Base-by-base conservation (phyloP, 2,329 filamentous ascomycete species). In the Cladosporium halotolerans region DNA sequence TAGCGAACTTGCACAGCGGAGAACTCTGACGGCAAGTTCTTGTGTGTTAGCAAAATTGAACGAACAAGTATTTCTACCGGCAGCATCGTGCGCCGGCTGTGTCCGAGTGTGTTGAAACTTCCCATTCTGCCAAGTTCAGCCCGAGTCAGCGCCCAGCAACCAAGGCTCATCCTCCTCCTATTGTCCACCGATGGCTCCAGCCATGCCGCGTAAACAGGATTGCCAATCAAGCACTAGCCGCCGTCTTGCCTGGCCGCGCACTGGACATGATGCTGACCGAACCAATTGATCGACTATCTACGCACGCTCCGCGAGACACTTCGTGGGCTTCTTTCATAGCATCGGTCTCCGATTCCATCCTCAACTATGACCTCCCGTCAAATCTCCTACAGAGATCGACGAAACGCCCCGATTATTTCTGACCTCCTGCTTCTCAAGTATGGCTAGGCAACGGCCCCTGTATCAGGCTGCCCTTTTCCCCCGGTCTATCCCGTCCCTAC, bases 101-200 rank as follows among this genome's bases (percentile, higher is more conserved):
- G 36, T n/a, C n/a, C 36, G 16, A 14, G 36, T 14, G 8, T 13
- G 8, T 14, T 14, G 11, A 4, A 39, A 9, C n/a, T 39, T 14
- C 8, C 36, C n/a, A 39, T n/a, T 9, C 11, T n/a, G n/a, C 40
- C 40, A 42, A 42, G 40, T 42, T 14, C 19, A 28, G 40, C 13
- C 45, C 45, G 39, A 47, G 45, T 47, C 33, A 47, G 38, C 45
- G 28, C 34, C 45, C 45, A 39, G 45, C 39, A 47, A 40, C 45
- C 45, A 47, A 47, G 45, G 18, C 45, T 40, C 45, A 14, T 18
- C 18, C 18, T 39, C 16, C 19, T 23, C n/a, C 34, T 34, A 16
- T 10, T 47, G 4, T 23, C 45, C 34, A 32, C 19, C 45, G 13
- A 47, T 23, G 34, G 33, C 33, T 47, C 34, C 45, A 47, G 23